Evolutionary conservation across 805 yeast genomes (phyloP), one percentile per base, ranked within the genome.

Genomic region (Pichia occidentalis): DNA sequence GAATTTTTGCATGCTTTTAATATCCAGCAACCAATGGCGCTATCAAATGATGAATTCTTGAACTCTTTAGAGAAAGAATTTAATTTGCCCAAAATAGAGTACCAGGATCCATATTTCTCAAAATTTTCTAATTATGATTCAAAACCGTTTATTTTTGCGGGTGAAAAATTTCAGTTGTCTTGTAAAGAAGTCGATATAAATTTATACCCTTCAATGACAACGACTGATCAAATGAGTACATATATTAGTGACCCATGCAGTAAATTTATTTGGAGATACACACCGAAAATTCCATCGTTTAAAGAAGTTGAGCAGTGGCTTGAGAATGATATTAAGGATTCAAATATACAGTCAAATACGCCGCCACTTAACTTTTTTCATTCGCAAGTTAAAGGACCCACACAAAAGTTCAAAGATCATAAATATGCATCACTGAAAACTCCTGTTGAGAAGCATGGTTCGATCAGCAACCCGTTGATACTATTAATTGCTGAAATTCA

Each of bases 401-500:
- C 77, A 0, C 70, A 63, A 34, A 56, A 64, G 1, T 45, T 58
- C 24, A 61, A 60, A 27, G 64, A 57, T 36, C 66, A 56, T 45
- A 69, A 73, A 30, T 68, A 56, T 40, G 49, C 57, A 2, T 57
- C 70, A 1, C 35, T 54, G 7, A 50, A 47, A 32, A 47, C 52
- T 1, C 49, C 59, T 20, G 38, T 49, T 30, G 25, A 60, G 55
- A 44, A 63, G 57, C 25, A 54, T 50, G 28, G 56, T 63, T 47
- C 58, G 52, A 38, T 67, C 2, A 71, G 64, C 43, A 67, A 65
- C 34, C 61, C 69, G 19, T 51, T 87, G 50, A 67, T 80, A 0
- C 65, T 75, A n/a, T 58, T 87, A 24, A 63, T 71, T 5, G 45
- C 85, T 38, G 97, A 90, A 50, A 53, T 85, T 0, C 88, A 80